A percentile compares a stretch with the other conserved stretches of the same genome.
Conservation (phyloP, 1,284 basidiomycete species). For the Sporisorium reilianum region DNA sequence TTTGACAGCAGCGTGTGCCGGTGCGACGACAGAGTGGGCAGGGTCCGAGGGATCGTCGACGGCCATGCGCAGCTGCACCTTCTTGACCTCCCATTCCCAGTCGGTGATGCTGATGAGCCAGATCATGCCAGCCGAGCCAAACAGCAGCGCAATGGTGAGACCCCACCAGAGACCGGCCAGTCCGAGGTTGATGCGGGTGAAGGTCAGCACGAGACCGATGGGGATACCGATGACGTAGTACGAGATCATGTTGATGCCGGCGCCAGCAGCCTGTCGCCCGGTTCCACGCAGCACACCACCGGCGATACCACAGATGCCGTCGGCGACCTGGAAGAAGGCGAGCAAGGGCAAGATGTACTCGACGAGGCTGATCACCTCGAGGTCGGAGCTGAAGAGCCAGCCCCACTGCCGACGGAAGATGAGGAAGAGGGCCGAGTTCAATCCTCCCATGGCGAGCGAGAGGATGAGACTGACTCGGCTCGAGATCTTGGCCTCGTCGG, state of each 20-base stretch:
- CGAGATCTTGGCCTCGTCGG: slow-evolving; percentile 66
- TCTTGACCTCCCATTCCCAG: slow-evolving; percentile 68
- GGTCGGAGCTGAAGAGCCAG: slow-evolving; percentile 85
- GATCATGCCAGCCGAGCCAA: slow-evolving; percentile 68
- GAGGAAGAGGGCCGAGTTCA: slow-evolving; percentile 77
- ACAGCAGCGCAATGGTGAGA: slow-evolving; percentile 71
- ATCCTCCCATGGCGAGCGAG: slow-evolving; percentile 33
- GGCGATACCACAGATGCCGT: slow-evolving; percentile 78
- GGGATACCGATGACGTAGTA: slow-evolving; percentile 72
- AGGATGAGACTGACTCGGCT: slow-evolving; percentile 61
- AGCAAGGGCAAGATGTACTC: slow-evolving; percentile 79
- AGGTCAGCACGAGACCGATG: slow-evolving; percentile 71
- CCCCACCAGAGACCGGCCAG: slow-evolving; percentile 72
- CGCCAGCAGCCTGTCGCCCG: slow-evolving; percentile 75
- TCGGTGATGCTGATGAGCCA: slow-evolving; percentile 70
- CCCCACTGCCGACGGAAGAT: slow-evolving; percentile 81
- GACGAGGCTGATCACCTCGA: slow-evolving; percentile 78
- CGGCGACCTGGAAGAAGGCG: slow-evolving; percentile 77
- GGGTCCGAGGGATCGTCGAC: slow-evolving; percentile 48
- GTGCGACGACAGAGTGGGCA: not conserved
- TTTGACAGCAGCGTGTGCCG: slow-evolving; percentile 23
- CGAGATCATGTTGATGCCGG: slow-evolving; percentile 71
- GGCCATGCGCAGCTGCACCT: slow-evolving; percentile 54
- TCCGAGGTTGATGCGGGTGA: slow-evolving; percentile 67
- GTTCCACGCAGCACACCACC: slow-evolving; percentile 81